Evolutionary conservation across 495 filamentous ascomycete genomes (phyloP).

Genomic region (Penicillium cataractarum): DNA sequence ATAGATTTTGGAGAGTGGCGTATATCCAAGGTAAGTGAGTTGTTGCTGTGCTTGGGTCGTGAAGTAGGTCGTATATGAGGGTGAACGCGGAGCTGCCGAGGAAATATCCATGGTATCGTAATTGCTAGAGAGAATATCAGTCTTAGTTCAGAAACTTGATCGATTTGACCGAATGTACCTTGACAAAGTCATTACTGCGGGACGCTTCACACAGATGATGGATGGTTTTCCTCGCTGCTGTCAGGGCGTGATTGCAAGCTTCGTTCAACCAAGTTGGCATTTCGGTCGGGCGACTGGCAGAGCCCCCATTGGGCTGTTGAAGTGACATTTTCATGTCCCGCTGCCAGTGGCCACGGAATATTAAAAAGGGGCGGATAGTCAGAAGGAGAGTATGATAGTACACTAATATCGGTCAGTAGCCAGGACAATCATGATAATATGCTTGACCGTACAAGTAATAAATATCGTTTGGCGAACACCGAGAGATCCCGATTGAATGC

Average conservation of each 20-base stretch:
- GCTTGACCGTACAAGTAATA: slow-evolving; percentile 34
- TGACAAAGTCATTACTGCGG: slow-evolving; percentile 38
- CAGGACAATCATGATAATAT: background rate
- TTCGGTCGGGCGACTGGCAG: slow-evolving; percentile 31
- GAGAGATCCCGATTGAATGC: slow-evolving; percentile 34
- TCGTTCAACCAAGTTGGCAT: slow-evolving; percentile 48
- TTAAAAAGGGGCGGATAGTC: slow-evolving; percentile 50
- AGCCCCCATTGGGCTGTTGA: slow-evolving; percentile 4
- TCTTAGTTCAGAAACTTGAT: background rate
- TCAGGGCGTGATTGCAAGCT: slow-evolving; percentile 44
- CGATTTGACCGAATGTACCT: slow-evolving; percentile 25
- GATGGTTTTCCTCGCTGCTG: slow-evolving; percentile 42
- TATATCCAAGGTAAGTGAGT: slow-evolving; percentile 48
- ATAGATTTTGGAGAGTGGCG: slow-evolving; percentile 36
- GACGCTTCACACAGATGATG: slow-evolving; percentile 42
- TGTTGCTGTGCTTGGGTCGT: slow-evolving; percentile 35
- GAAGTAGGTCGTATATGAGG: slow-evolving; percentile 46
- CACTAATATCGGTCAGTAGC: slow-evolving; percentile 27
- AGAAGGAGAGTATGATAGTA: slow-evolving; percentile 47
- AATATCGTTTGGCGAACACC: slow-evolving; percentile 45
- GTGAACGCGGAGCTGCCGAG: slow-evolving; percentile 42
- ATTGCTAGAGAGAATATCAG: slow-evolving; percentile 28
- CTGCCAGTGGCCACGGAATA: slow-evolving; percentile 47
- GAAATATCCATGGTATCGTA: slow-evolving; percentile 48
- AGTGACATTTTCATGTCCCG: slow-evolving; percentile 31